Evolutionary conservation across 176 grass and related monocot genomes (phyloP).

Genomic region (Oryza longistaminata): DNA sequence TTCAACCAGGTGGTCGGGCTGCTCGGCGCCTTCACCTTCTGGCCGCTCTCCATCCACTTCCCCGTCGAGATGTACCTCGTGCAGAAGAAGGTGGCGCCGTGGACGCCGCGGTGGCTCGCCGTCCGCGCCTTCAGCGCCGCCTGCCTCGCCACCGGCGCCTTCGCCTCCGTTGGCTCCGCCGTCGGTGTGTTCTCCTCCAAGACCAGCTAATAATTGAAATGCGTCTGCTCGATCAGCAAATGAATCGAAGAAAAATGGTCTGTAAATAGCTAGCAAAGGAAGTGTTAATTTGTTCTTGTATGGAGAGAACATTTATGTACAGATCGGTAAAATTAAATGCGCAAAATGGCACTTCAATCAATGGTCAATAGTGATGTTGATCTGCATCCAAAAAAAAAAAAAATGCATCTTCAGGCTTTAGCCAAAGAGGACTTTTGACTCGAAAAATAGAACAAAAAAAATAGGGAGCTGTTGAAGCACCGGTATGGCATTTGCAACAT

Average conservation of each 20-base stretch:
- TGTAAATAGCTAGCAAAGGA: background rate
- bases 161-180: conserved; percentile 69
- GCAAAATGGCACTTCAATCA: background rate
- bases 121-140: conserved; percentile 47
- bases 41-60: conserved; percentile 71
- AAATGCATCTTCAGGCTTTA: conserved; percentile 1
- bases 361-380: too few relatives aligned
- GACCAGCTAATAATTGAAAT: conserved; percentile 1
- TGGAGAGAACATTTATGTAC: background rate
- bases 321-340: background rate
- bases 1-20: conserved; percentile 80
- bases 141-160: conserved; percentile 49
- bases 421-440: background rate
- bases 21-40: conserved; percentile 70
- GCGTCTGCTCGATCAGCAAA: background rate
- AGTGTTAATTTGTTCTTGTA: background rate
- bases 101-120: conserved; percentile 56
- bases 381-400: too few relatives aligned
- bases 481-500: background rate
- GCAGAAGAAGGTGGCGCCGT: conserved; percentile 53
- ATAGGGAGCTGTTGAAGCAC: background rate
- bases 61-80: conserved; percentile 86
- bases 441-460: background rate
- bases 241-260: background rate
- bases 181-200: conserved; percentile 53